These are phyloP conservation scores for Micractinium conductrix DNA, from an alignment of 139 green algal species.

Conservation along the genomic window DNA sequence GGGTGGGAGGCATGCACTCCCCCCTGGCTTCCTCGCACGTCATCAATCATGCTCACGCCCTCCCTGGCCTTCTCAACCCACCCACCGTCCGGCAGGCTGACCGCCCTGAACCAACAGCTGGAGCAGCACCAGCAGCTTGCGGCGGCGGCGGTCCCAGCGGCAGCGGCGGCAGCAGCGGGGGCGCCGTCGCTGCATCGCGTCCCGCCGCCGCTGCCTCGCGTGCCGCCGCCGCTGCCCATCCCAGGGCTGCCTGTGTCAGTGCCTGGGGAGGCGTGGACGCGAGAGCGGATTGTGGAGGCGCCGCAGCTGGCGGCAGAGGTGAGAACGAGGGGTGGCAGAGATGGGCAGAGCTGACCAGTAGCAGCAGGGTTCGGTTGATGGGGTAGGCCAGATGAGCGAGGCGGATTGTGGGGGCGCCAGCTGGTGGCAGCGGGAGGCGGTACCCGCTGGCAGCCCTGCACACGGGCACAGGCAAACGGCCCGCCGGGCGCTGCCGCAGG, in stretches of 20 bases:
- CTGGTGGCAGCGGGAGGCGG: too few relatives aligned
- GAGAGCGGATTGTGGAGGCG: constrained; percentile 9
- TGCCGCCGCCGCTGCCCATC: neutral
- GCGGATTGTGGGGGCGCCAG: too few relatives aligned
- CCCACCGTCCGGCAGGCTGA: neutral
- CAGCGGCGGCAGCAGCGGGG: neutral
- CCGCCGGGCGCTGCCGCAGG: too few relatives aligned
- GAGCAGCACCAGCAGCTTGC: constrained; percentile 17
- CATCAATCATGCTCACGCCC: neutral
- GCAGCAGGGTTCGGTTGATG: too few relatives aligned
- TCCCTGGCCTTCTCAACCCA: neutral
- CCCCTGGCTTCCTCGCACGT: neutral
- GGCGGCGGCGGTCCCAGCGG: neutral
- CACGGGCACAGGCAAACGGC: too few relatives aligned
- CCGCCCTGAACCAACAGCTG: neutral
- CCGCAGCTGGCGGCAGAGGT: neutral
- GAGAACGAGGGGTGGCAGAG: too few relatives aligned
- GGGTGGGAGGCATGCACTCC: too few relatives aligned
- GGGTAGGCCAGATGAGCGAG: too few relatives aligned
- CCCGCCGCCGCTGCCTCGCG: neutral
- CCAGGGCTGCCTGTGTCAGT: neutral
- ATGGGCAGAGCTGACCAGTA: too few relatives aligned
- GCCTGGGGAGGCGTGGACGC: neutral
- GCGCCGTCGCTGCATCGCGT: too few relatives aligned
- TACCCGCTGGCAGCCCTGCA: too few relatives aligned